Evolutionary conservation across 768 basidiomycete species (phyloP).

Genomic region (Kwoniella newhampshirensis): DNA sequence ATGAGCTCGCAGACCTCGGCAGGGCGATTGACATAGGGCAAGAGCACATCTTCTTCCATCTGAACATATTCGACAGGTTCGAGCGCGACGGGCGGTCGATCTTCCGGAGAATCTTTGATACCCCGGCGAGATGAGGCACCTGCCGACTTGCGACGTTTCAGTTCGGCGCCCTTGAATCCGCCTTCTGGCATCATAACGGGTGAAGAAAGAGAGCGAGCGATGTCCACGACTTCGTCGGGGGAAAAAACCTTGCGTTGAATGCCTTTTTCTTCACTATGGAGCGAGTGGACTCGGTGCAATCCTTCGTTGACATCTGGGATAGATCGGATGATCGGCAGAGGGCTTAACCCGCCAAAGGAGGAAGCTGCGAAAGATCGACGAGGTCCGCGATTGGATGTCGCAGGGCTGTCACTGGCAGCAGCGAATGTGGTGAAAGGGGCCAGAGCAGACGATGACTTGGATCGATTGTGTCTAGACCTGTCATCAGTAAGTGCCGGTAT

Average conservation of each 20-base stretch:
- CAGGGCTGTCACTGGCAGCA: slow-evolving; percentile 16
- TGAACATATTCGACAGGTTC: slow-evolving; percentile 53
- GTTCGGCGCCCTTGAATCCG: slow-evolving; percentile 41
- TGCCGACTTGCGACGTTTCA: slow-evolving; percentile 40
- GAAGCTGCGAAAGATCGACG: slow-evolving; percentile 43
- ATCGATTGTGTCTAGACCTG: slow-evolving; percentile 24
- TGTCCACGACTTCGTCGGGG: slow-evolving; percentile 48
- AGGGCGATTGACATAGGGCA: slow-evolving; percentile 83
- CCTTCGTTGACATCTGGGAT: slow-evolving; percentile 19
- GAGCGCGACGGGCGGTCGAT: slow-evolving; percentile 36
- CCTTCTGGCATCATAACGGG: slow-evolving; percentile 44
- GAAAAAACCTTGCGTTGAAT: slow-evolving; percentile 32
- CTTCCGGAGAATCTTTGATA: not conserved
- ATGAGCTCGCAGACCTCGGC: slow-evolving; percentile 72
- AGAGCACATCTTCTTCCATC: slow-evolving; percentile 64
- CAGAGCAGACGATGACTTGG: slow-evolving; percentile 44
- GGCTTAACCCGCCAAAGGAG: slow-evolving; percentile 36
- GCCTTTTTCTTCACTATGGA: slow-evolving; percentile 17
- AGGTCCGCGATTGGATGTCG: slow-evolving; percentile 43
- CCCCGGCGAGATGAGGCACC: slow-evolving; percentile 15
- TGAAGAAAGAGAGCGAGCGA: slow-evolving; percentile 38
- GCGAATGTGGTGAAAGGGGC: slow-evolving; percentile 27
- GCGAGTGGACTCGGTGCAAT: slow-evolving; percentile 25
- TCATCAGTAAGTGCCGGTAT: not conserved
- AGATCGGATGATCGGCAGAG: slow-evolving; percentile 21